Conservation (phyloP, 2,329 filamentous ascomycete species). For the Phialophora macrospora region DNA sequence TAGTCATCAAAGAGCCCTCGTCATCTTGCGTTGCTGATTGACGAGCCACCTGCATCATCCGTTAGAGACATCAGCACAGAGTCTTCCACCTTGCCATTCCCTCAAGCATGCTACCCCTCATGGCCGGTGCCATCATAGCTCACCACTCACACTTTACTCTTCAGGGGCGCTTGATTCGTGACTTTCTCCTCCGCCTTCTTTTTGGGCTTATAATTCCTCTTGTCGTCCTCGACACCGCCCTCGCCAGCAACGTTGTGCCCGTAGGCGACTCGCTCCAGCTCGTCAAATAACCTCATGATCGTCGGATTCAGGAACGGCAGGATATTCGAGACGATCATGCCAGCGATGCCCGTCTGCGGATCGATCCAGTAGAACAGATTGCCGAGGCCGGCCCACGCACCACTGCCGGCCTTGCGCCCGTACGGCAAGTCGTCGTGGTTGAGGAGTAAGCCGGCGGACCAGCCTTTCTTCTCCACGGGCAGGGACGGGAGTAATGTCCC, state of each 20-base stretch:
- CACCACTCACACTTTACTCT: neutral
- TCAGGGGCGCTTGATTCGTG: neutral
- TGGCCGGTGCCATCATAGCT: neutral
- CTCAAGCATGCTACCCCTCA: neutral
- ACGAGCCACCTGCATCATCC: no score
- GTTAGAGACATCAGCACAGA: no score
- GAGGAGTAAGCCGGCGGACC: slow-evolving; percentile 33
- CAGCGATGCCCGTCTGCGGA: slow-evolving; percentile 21
- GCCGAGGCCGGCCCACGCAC: slow-evolving; percentile 35
- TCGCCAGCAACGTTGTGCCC: slow-evolving; percentile 21
- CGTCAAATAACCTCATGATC: slow-evolving; percentile 31
- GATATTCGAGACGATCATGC: slow-evolving; percentile 26
- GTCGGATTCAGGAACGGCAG: slow-evolving; percentile 32
- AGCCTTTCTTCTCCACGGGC: slow-evolving; percentile 23
- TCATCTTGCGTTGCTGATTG: no score
- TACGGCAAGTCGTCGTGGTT: slow-evolving; percentile 34
- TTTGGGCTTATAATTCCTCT: slow-evolving; percentile 21
- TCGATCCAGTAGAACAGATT: slow-evolving; percentile 39
- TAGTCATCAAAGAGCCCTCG: no score
- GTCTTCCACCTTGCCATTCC: no score
- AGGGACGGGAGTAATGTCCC: slow-evolving; percentile 30
- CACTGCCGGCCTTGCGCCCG: slow-evolving; percentile 30
- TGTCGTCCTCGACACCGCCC: slow-evolving; percentile 8
- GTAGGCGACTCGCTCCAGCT: slow-evolving; percentile 35
- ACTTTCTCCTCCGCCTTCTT: neutral